Conservation (phyloP, 1,139 yeast species). For the Diutina ranongensis region DNA sequence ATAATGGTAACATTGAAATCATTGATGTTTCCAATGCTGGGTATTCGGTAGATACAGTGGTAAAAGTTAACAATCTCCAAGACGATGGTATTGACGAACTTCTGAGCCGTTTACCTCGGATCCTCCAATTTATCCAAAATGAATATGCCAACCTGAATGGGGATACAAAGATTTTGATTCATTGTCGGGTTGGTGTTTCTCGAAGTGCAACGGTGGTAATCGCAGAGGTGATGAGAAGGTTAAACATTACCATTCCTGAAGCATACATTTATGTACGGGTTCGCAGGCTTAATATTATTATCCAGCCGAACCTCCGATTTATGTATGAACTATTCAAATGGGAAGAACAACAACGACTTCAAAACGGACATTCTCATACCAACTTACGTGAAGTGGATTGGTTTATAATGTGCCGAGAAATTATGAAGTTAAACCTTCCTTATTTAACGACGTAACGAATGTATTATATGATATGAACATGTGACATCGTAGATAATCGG, state of each 20-base stretch:
- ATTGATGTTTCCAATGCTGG: neutral
- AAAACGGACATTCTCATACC: conserved; percentile 9
- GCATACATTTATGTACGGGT: conserved; percentile 38
- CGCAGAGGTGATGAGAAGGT: conserved; percentile 35
- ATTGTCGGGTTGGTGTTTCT: conserved; percentile 41
- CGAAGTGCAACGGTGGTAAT: conserved; percentile 39
- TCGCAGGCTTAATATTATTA: conserved; percentile 33
- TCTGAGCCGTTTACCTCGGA: conserved; percentile 22
- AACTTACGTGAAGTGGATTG: conserved; percentile 71
- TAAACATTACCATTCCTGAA: conserved; percentile 24
- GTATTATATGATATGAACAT: conserved; percentile 3
- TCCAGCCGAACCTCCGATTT: conserved; percentile 37
- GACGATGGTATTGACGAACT: conserved; percentile 40
- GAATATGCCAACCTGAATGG: conserved; percentile 20
- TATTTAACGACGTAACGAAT: conserved; percentile 18
- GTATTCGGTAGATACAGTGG: conserved; percentile 21
- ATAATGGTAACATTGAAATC: conserved; percentile 24
- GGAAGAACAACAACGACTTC: conserved; percentile 23
- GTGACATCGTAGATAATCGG: too few species aligned
- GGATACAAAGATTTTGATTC: conserved; percentile 27
- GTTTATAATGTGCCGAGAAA: conserved; percentile 83
- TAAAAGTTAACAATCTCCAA: conserved; percentile 34
- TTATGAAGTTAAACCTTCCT: conserved; percentile 55
- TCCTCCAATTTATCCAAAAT: conserved; percentile 25
- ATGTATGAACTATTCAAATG: conserved; percentile 40